Conservation (phyloP, 768 basidiomycete genomes). For the Leccinum subgranulosum region DNA sequence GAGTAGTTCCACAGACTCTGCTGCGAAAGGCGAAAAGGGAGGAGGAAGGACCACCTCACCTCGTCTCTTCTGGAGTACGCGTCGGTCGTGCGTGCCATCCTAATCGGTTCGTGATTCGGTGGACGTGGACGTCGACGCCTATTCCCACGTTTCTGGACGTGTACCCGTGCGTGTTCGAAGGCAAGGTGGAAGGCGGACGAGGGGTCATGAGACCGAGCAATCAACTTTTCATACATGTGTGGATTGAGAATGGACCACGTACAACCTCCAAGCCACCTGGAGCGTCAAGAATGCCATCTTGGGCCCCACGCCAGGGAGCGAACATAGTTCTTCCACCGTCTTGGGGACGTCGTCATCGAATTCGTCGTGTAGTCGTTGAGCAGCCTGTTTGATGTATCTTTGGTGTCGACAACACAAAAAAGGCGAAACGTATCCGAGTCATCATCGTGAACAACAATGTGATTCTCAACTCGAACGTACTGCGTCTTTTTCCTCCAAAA, state of each 20-base stretch:
- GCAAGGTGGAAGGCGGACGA: not conserved
- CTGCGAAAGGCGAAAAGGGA: not conserved
- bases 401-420: not conserved
- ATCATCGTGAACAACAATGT: not conserved
- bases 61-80: conserved; percentile 83
- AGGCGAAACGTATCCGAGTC: not conserved
- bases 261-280: conserved; percentile 85
- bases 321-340: conserved; percentile 84
- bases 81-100: conserved; percentile 90
- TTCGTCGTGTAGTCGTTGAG: conserved; percentile 62
- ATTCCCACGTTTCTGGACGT: conserved; percentile 74
- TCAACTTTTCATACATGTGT: not conserved
- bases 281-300: conserved; percentile 93
- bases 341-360: conserved; percentile 85
- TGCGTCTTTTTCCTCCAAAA: conserved; percentile 89
- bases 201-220: not conserved
- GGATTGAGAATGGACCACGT: conserved; percentile 18
- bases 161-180: not conserved
- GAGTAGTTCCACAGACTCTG: not conserved
- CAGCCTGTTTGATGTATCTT: conserved; percentile 75
- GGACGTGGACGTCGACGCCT: conserved; percentile 95
- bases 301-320: conserved; percentile 87
- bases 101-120: conserved; percentile 89
- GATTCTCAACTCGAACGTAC: conserved; percentile 36
- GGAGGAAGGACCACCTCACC: conserved; percentile 40